Conservation (phyloP, 2,329 filamentous ascomycete species). For the Bipolaris gigantea region DNA sequence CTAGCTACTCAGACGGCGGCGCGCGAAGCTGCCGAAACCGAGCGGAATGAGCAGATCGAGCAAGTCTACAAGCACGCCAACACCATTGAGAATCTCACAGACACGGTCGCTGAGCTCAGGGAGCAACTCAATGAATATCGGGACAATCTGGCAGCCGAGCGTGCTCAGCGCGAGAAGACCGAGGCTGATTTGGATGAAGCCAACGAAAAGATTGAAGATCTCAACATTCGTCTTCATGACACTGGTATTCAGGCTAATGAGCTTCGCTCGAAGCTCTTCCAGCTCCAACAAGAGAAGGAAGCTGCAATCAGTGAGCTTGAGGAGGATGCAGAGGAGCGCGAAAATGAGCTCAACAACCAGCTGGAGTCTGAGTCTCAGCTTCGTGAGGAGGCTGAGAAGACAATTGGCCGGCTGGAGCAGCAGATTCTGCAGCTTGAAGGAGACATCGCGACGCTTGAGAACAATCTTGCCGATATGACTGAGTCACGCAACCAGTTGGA, state of each 20-base stretch:
- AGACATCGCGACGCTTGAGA: constrained; percentile 32
- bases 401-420: constrained; percentile 37
- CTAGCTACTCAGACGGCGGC: constrained; percentile 37
- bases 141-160: constrained; percentile 46
- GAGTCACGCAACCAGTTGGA: constrained; percentile 39
- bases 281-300: constrained; percentile 49
- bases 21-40: constrained; percentile 42
- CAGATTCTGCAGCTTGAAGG: constrained; percentile 42
- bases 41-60: constrained; percentile 44
- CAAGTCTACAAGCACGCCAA: constrained; percentile 42
- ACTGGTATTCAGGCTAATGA: constrained; percentile 52
- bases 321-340: constrained; percentile 43
- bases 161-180: constrained; percentile 48
- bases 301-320: constrained; percentile 45
- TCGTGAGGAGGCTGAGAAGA: constrained; percentile 44
- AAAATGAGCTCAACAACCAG: constrained; percentile 44
- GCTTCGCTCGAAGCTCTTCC: constrained; percentile 52
- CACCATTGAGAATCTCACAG: constrained; percentile 36
- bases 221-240: constrained; percentile 46
- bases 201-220: constrained; percentile 46
- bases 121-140: constrained; percentile 45
- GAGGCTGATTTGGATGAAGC: constrained; percentile 49
- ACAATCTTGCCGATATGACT: constrained; percentile 26
- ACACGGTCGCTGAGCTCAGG: constrained; percentile 45
- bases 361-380: constrained; percentile 45